Conservation (phyloP, 2,329 filamentous ascomycete genomes). For the Cladorrhinum sp. region DNA sequence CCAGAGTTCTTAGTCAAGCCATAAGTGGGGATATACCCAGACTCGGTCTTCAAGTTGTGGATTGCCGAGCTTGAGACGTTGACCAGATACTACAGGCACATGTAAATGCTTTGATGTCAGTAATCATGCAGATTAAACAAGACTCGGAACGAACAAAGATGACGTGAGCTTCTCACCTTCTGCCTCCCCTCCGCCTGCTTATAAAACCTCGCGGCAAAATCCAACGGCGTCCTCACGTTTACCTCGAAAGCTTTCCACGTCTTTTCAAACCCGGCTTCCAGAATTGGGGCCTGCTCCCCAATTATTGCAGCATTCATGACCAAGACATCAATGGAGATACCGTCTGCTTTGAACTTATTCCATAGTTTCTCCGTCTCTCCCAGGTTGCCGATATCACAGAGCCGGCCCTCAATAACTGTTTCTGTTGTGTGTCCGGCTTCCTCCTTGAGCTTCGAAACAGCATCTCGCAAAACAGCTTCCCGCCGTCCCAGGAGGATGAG, state of each 20-base stretch:
- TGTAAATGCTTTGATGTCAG: too few relatives aligned
- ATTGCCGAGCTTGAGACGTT: slow-evolving; percentile 32
- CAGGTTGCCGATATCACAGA: slow-evolving; percentile 25
- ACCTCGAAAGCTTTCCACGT: slow-evolving; percentile 30
- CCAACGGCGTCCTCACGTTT: slow-evolving; percentile 32
- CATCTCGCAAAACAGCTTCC: slow-evolving; percentile 22
- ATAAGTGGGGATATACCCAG: slow-evolving; percentile 31
- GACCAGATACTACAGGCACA: slow-evolving; percentile 13
- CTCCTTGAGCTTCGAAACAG: slow-evolving; percentile 16
- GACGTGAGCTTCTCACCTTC: slow-evolving; percentile 20
- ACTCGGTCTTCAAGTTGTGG: slow-evolving; percentile 25
- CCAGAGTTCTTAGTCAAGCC: slow-evolving; percentile 38
- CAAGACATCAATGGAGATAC: slow-evolving; percentile 34
- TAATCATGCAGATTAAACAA: too few relatives aligned
- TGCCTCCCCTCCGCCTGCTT: slow-evolving; percentile 29
- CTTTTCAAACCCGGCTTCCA: slow-evolving; percentile 24
- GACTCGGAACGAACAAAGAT: too few relatives aligned
- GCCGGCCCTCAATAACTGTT: slow-evolving; percentile 36
- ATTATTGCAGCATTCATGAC: slow-evolving; percentile 33
- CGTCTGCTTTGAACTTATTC: slow-evolving; percentile 25
- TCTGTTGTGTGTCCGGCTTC: neutral
- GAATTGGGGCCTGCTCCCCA: slow-evolving; percentile 18
- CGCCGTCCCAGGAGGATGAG: slow-evolving; percentile 35
- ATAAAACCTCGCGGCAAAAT: slow-evolving; percentile 35
- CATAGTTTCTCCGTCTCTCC: slow-evolving; percentile 31